phyloP scores from a whole-genome alignment of 2,329 filamentous ascomycete species.

The Hypoxylon sp. region DNA sequence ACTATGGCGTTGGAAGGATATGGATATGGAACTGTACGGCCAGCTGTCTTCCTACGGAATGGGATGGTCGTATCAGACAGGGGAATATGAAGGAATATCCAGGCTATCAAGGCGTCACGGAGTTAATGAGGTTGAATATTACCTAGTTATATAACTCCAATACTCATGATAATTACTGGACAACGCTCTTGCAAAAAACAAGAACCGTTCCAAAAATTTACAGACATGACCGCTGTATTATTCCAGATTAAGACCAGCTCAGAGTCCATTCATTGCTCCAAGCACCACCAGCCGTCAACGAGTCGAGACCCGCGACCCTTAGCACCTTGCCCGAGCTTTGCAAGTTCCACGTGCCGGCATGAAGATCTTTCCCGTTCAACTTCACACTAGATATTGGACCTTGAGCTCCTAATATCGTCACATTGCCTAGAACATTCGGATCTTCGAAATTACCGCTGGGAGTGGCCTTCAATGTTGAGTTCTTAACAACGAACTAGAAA shows the following conservation, averaged over 20 bases:
- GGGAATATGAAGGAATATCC: not conserved
- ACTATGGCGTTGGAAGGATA: not conserved
- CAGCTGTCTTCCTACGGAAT: not conserved
- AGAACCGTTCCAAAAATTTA: not conserved
- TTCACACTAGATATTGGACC: conserved; percentile 60
- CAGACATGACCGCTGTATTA: conserved; percentile 6
- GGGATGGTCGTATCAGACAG: not conserved
- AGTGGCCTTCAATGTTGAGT: conserved; percentile 62
- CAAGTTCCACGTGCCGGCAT: conserved; percentile 62
- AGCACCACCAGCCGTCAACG: conserved; percentile 66
- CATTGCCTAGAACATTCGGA: conserved; percentile 70
- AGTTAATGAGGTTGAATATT: not conserved
- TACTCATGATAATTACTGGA: conserved; percentile 6
- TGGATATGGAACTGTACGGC: not conserved
- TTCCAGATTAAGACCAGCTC: conserved; percentile 61
- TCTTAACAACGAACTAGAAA: conserved; percentile 59
- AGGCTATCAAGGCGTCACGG: not conserved
- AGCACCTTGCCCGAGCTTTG: conserved; percentile 64
- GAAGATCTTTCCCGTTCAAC: conserved; percentile 65
- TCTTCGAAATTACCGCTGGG: conserved; percentile 69
- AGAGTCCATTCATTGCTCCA: conserved; percentile 71
- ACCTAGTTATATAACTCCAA: conserved; percentile 5
- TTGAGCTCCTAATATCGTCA: conserved; percentile 73
- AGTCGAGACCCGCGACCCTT: conserved; percentile 64
- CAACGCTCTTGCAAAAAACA: not conserved